Conservation (phyloP, 257 asterid genomes). For the Leptodermis oblonga region DNA sequence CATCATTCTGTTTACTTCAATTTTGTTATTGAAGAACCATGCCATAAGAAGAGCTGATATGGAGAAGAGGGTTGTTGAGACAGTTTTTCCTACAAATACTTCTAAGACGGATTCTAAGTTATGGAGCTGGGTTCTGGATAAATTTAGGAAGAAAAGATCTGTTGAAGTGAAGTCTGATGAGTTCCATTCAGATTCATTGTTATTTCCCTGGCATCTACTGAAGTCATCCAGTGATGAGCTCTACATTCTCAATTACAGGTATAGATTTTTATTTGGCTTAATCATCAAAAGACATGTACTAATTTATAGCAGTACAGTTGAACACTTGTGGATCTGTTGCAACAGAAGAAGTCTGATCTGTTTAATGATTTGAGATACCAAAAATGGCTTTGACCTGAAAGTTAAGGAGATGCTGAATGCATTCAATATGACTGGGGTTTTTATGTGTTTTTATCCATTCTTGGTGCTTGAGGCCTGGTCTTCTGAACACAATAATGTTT, state of each 20-base stretch:
- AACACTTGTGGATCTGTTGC: neutral
- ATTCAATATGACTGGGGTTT: neutral
- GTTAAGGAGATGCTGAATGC: neutral
- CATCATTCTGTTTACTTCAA: constrained; percentile 17
- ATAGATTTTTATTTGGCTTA: constrained; percentile 10
- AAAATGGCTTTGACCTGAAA: neutral
- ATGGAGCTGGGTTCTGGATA: constrained; percentile 67
- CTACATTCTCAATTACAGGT: constrained; percentile 72
- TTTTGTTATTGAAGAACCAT: constrained; percentile 60
- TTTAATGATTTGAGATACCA: neutral
- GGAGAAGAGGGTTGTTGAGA: constrained; percentile 71
- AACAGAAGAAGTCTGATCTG: neutral
- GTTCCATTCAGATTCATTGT: constrained; percentile 45
- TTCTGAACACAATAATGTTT: neutral
- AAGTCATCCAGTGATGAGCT: constrained; percentile 49
- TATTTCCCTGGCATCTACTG: constrained; percentile 90
- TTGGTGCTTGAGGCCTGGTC: no score
- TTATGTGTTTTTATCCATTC: no score
- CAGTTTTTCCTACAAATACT: constrained; percentile 50
- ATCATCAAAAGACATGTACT: neutral
- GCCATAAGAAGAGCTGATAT: constrained; percentile 89
- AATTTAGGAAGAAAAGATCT: constrained; percentile 43
- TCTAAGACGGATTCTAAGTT: constrained; percentile 37
- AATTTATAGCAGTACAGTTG: neutral
- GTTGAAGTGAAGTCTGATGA: constrained; percentile 38